Base-by-base conservation (phyloP, 2,329 filamentous ascomycete genomes). In the Onygenales sp. region DNA sequence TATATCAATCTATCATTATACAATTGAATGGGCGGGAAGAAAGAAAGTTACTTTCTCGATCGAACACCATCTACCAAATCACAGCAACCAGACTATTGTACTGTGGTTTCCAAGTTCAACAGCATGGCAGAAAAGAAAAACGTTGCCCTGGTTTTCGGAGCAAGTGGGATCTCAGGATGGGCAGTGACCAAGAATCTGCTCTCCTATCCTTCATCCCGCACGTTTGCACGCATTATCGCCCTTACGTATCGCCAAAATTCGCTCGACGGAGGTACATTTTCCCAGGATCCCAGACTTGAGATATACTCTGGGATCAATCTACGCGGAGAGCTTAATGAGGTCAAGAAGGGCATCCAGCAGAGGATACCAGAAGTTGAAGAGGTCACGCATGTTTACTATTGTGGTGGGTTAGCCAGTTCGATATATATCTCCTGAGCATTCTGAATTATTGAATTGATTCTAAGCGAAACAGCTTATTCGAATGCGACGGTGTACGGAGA, bases 351-450 rank as follows among this genome's bases (percentile, higher is more conserved):
- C 43, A 57, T 72, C 44, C 64, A 67, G 54, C 62, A 59, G 7
- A 68, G 62, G 48, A 61, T 74, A 7, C 64, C 67, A 31, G 62
- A 66, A 39, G 63, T 75, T 11, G 61, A 64, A 11, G 62, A 68
- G 31, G 64, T 74, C 17, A 74, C 71, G 1, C 72, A 76, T 56
- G 67, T 75, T 8, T 75, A 72, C 57, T 75, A 73, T 56, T 68
- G 68, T 42, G 70, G 69, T 71, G 55, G 35, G 62, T 38, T 9
- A 17, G 43, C 2, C 4, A 14, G 31, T 39, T 39, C 36, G 3
- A 39, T 39, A 27, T 3, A 5, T 27, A 5, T 27, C 21, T 27
- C 21, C 21, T 27, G 21, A 27, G 21, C 21, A 27, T 27, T 27
- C 21, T 4, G 21, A 27, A 27, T 27, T 27, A 27, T 27, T 27